Evolutionary conservation across 2,329 filamentous ascomycete species (phyloP), one percentile per base, ranked within the genome.

Genomic region (Tolypocladium capitatum): DNA sequence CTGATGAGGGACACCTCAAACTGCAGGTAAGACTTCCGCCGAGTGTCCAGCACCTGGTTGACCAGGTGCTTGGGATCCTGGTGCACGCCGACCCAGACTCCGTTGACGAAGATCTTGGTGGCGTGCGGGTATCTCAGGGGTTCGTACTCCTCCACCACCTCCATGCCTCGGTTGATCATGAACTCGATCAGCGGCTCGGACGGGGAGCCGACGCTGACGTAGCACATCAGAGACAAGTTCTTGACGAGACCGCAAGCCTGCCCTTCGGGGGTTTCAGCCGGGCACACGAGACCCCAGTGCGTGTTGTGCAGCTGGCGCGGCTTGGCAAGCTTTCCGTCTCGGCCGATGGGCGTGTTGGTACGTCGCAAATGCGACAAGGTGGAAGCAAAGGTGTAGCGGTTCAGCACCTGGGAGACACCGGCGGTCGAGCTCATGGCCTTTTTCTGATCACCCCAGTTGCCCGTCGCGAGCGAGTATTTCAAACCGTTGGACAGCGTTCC

Each of bases 401-500:
- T 98, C 60, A 98, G 70, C 68, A 98, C 94, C 69, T 98, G 92
- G 43, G 91, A 97, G 43, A 98, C 92, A 75, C 92, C 94, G 43
- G 92, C 92, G 54, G 94, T 97, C 1, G 90, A 87, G 57, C 84
- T 91, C 58, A 86, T 86, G 20, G 92, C 90, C 73, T 97, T 98
- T 77, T 97, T 98, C 72, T 98, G 92, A 56, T 98, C 92, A 61
- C 92, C 94, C 94, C 92, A 98, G 68, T 98, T 98, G 55, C 92
- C 92, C 14, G 92, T 98, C 27, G 92, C 91, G 52, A 98, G 74
- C 46, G 92, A 96, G 68, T 98, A 98, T 63, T 96, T 95, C 55
- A 98, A 70, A 45, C 91, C 92, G 61, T 92, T 94, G 20, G 90
- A 94, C 55, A 98, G 76, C 20, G 92, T 95, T 52, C 82, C 84